Evolutionary conservation across 345 rosid genomes (phyloP), one percentile per base, ranked within the genome.

Genomic region (Theobroma cacao): DNA sequence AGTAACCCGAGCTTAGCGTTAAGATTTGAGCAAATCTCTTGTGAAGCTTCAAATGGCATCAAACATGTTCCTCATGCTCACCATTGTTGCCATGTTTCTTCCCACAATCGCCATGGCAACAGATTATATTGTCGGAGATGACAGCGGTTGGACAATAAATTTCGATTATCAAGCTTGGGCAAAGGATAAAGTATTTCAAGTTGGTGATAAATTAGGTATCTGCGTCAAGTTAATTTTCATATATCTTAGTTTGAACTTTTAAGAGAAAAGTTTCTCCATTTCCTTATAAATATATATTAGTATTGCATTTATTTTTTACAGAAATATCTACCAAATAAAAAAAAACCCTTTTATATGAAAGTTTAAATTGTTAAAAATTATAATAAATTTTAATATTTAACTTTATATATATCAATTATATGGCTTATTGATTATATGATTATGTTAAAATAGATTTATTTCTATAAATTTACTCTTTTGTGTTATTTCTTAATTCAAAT

Each of bases 141-240:
- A 56, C 0, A 9, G 34, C 2, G 85, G 88, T 22, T 87, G 88
- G 90, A 85, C 47, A 0, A 7, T 7, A 3, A 41, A 24, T 10
- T 72, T 62, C 24, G 55, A 85, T 66, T 85, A 83, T 76, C 69
- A 76, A 28, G 33, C 60, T 53, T 87, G 90, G 88, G 85, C 88
- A 18, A 40, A 48, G 0, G 85, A 59, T 75, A 85, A 81, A 78
- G 78, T 59, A 2, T 87, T 87, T 38, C 26, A 14, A 0, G 78
- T 87, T 15, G 88, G 86, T 0, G 88, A 87, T 69, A 63, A 20
- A 56, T 69, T 85, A 61, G 85, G 88, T 83, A 83, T 74, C 7
- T 40, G 24, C 15, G 0, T 53, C n/a, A n/a, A 50, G 2, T 50
- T 50, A 43, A 43, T 13, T 47, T 47, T 14, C 12, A n/a, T 17